Evolutionary conservation across 441 rosid genomes (phyloP).

Genomic region (Jatropha multifida): DNA sequence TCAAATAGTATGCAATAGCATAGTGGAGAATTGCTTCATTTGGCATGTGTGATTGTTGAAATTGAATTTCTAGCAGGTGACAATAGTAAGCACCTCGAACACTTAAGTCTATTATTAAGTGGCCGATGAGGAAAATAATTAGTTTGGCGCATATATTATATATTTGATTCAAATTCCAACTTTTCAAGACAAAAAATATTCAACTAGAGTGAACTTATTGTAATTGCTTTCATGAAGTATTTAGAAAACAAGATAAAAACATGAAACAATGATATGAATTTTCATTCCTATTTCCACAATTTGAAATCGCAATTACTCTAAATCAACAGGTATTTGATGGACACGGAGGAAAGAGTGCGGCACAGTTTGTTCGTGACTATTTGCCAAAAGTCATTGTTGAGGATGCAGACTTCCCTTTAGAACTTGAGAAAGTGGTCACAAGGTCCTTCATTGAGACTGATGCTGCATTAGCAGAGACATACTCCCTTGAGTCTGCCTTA

Average conservation of each 20-base stretch:
- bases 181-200: neutral
- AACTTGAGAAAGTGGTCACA: conserved; percentile 58
- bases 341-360: conserved; percentile 61
- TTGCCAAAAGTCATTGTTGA: conserved; percentile 68
- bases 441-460: conserved; percentile 66
- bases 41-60: neutral
- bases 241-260: neutral
- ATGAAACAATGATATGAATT: neutral
- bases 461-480: conserved; percentile 51
- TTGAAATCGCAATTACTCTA: neutral
- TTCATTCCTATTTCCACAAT: neutral
- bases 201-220: neutral
- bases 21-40: neutral
- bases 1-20: no score
- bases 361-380: conserved; percentile 63
- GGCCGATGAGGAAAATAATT: neutral
- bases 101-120: neutral
- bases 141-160: neutral
- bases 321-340: conserved; percentile 68
- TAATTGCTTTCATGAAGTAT: neutral
- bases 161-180: neutral
- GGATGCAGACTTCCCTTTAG: conserved; percentile 63
- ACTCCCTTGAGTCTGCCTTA: conserved; percentile 35
- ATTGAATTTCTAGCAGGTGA: neutral
- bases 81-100: no score